These are phyloP conservation scores for Chaetomiaceae sp. DNA, from an alignment of 2,329 filamentous ascomycete species.

Conservation along the genomic window DNA sequence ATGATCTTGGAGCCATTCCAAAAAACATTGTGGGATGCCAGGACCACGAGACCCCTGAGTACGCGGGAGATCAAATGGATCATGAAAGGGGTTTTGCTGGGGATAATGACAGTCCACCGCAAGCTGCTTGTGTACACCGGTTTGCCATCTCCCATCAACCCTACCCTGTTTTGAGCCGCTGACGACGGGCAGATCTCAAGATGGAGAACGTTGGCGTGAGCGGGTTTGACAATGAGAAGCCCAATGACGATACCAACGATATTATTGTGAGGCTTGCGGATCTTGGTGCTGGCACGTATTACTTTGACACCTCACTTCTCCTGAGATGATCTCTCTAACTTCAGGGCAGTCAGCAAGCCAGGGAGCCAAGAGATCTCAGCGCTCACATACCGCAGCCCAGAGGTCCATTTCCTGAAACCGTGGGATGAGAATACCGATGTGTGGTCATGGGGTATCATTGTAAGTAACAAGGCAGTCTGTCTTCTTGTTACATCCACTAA, in stretches of 20 bases:
- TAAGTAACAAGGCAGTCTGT: background rate
- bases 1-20: background rate
- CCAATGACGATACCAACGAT: background rate
- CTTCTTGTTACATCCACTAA: background rate
- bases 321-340: background rate
- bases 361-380: background rate
- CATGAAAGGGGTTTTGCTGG: background rate
- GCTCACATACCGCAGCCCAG: constrained; percentile 1
- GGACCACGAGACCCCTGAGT: background rate
- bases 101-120: background rate
- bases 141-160: no score
- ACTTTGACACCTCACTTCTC: background rate
- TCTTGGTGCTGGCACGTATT: background rate
- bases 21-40: background rate
- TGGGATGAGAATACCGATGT: background rate
- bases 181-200: background rate
- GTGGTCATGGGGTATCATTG: background rate
- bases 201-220: background rate
- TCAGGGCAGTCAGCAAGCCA: background rate
- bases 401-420: background rate
- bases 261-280: background rate
- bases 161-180: background rate
- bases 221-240: background rate
- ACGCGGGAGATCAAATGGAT: background rate
- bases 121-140: background rate